phyloP scores from a whole-genome alignment of 805 yeast species.

The Candida vaughaniae region DNA sequence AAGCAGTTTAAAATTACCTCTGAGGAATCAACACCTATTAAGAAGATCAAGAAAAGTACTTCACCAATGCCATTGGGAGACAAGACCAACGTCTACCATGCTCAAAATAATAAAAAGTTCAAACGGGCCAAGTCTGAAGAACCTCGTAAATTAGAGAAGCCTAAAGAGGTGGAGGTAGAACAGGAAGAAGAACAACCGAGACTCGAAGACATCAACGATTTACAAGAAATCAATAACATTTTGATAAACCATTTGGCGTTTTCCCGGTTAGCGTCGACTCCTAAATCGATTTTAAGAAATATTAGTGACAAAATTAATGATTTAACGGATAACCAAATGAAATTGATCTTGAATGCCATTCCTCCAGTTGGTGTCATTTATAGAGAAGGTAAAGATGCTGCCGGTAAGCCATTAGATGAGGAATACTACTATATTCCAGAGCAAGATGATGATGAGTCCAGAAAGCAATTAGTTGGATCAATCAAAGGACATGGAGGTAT shows the following conservation, averaged over 20 bases:
- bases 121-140: conserved; percentile 34
- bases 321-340: conserved; percentile 44
- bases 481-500: conserved; percentile 78
- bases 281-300: conserved; percentile 67
- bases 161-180: background rate
- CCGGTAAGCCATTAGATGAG: conserved; percentile 90
- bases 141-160: conserved; percentile 15
- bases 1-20: conserved; percentile 14
- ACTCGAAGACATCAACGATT: conserved; percentile 29
- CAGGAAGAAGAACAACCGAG: conserved; percentile 7
- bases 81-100: conserved; percentile 20
- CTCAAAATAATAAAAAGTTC: conserved; percentile 15
- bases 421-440: conserved; percentile 91
- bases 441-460: conserved; percentile 67
- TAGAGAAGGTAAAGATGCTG: conserved; percentile 93
- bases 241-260: conserved; percentile 85
- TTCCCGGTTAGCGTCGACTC: conserved; percentile 84
- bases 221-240: conserved; percentile 55
- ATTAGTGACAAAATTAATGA: conserved; percentile 55
- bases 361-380: conserved; percentile 81
- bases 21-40: conserved; percentile 21
- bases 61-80: conserved; percentile 14
- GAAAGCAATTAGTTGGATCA: conserved; percentile 69
- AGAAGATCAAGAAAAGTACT: conserved; percentile 13
- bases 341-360: conserved; percentile 43